phyloP scores from a whole-genome alignment of 176 grass and related monocot genomes.

The Sorghum bicolor region DNA sequence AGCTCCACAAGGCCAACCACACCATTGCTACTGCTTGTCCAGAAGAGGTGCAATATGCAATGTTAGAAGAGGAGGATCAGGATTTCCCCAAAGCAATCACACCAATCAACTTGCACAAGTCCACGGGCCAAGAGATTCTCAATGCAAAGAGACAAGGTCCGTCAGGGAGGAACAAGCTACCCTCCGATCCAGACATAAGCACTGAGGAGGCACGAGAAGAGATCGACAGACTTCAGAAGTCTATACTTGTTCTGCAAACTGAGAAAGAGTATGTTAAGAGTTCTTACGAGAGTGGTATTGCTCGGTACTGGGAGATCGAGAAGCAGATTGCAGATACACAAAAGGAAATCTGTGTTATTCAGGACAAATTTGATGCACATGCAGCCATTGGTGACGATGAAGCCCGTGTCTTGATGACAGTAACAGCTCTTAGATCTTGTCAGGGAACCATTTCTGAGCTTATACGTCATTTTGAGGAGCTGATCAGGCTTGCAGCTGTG shows the following conservation, averaged over 20 bases:
- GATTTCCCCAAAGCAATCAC: slow-evolving; percentile 52
- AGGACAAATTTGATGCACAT: slow-evolving; percentile 55
- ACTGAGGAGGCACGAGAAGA: slow-evolving; percentile 46
- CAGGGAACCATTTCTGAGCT: slow-evolving; percentile 59
- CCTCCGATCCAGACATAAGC: slow-evolving; percentile 16
- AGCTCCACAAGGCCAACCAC: slow-evolving; percentile 84
- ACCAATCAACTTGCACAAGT: slow-evolving; percentile 49
- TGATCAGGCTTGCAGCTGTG: slow-evolving; percentile 32
- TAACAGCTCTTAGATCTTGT: slow-evolving; percentile 66
- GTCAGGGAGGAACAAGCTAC: slow-evolving; percentile 4
- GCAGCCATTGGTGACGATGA: slow-evolving; percentile 63
- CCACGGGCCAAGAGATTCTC: slow-evolving; percentile 43
- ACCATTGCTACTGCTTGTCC: slow-evolving; percentile 71
- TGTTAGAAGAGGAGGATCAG: slow-evolving; percentile 55
- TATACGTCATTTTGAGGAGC: slow-evolving; percentile 42
- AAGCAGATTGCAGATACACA: slow-evolving; percentile 66
- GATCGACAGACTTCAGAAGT: slow-evolving; percentile 69
- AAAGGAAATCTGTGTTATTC: slow-evolving; percentile 55
- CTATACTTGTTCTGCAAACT: slow-evolving; percentile 75
- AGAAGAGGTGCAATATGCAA: slow-evolving; percentile 56
- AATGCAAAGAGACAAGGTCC: slow-evolving; percentile 41
- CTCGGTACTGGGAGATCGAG: slow-evolving; percentile 68
- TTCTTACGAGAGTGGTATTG: slow-evolving; percentile 63
- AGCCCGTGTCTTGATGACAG: slow-evolving; percentile 64
- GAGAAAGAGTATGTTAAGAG: slow-evolving; percentile 81